Percentiles rank a stretch among this genome's conserved stretches.
Conservation (phyloP, 2,329 filamentous ascomycete genomes). For the Aureobasidium leucospermi region DNA sequence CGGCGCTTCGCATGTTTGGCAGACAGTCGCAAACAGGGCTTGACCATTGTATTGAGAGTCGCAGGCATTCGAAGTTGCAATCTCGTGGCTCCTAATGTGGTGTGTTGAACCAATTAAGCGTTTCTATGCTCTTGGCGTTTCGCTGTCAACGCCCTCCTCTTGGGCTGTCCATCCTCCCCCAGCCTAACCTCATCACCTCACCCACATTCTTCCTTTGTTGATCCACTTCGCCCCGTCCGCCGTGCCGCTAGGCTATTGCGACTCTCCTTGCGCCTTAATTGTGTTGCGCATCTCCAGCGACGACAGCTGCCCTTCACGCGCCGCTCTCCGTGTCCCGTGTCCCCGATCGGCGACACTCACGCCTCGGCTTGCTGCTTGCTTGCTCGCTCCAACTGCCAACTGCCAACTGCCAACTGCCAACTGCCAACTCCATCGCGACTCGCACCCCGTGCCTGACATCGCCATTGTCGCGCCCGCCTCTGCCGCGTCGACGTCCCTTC, state of each 20-base stretch:
- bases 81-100: background rate
- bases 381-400: background rate
- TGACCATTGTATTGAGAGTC: background rate
- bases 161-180: background rate
- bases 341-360: conserved; percentile 6
- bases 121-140: background rate
- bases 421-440: background rate
- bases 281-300: conserved; percentile 2
- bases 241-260: conserved; percentile 11
- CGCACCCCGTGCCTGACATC: background rate
- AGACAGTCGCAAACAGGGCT: background rate
- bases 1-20: background rate
- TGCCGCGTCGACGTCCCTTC: background rate
- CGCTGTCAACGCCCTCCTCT: conserved; percentile 9
- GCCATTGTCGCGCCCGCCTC: background rate
- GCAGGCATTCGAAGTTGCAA: background rate
- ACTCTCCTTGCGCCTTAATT: background rate
- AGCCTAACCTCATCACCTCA: conserved; percentile 10
- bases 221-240: conserved; percentile 10
- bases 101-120: background rate
- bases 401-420: background rate
- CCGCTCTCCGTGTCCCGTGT: background rate
- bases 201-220: conserved; percentile 12
- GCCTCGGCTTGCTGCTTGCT: conserved; percentile 12
- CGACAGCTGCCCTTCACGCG: conserved; percentile 1